A percentile compares a stretch with the other conserved stretches of the same genome.
Evolutionary conservation across 441 rosid species (phyloP).

Genomic region (Cnidoscolus chayamansa): DNA sequence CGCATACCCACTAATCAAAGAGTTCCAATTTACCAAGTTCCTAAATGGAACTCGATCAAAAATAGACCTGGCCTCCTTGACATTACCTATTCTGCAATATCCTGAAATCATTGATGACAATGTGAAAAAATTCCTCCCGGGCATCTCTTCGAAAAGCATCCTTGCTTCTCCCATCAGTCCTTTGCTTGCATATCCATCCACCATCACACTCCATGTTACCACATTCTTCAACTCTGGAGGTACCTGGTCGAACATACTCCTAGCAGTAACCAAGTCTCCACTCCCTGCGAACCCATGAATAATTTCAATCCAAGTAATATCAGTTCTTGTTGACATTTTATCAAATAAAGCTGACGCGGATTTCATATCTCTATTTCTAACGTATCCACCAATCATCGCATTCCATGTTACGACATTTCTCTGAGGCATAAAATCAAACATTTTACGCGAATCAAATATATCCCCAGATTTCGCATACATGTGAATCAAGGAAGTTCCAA

Average conservation of each 20-base stretch:
- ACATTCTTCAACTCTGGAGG: conserved; percentile 40
- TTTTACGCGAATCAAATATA: conserved; percentile 32
- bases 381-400: conserved; percentile 57
- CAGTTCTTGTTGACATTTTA: conserved; percentile 34
- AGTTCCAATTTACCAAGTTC: conserved; percentile 36
- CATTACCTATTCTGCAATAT: conserved; percentile 37
- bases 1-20: conserved; percentile 36
- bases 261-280: conserved; percentile 36
- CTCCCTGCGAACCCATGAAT: conserved; percentile 40
- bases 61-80: conserved; percentile 32
- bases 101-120: conserved; percentile 54
- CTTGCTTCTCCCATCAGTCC: conserved; percentile 44
- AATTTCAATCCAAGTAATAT: conserved; percentile 45
- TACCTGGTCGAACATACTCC: conserved; percentile 34
- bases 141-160: conserved; percentile 37
- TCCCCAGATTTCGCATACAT: conserved; percentile 40
- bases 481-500: conserved; percentile 49
- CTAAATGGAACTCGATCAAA: conserved; percentile 31
- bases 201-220: conserved; percentile 51
- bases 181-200: conserved; percentile 40
- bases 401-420: conserved; percentile 64
- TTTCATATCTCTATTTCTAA: conserved; percentile 34
- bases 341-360: conserved; percentile 45
- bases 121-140: conserved; percentile 38
- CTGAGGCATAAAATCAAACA: conserved; percentile 57